These are phyloP conservation scores for Aspergillus taichungensis DNA, from an alignment of 495 filamentous ascomycete genomes.

Conservation along the genomic window DNA sequence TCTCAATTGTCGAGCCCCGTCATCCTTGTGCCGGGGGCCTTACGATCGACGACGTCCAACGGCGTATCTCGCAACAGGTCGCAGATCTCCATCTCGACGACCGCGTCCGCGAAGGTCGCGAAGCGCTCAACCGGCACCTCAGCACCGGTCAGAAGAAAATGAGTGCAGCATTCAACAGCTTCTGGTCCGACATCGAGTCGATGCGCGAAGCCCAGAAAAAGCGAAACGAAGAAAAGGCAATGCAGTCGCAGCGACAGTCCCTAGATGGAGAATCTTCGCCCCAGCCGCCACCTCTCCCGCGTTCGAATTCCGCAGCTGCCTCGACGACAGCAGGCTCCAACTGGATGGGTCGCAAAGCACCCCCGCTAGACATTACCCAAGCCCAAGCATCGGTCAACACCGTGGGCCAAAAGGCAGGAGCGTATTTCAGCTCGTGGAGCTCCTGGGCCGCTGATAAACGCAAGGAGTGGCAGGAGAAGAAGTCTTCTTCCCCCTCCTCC, in stretches of 20 bases:
- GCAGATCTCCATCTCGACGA: slow-evolving; percentile 86
- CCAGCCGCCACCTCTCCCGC: slow-evolving; percentile 14
- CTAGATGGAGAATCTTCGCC: slow-evolving; percentile 21
- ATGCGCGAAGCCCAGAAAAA: slow-evolving; percentile 75
- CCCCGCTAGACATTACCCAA: slow-evolving; percentile 48
- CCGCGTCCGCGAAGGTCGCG: slow-evolving; percentile 63
- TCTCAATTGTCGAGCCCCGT: slow-evolving; percentile 84
- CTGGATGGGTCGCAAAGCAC: slow-evolving; percentile 29
- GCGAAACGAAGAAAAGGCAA: slow-evolving; percentile 48
- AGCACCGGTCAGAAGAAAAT: slow-evolving; percentile 81
- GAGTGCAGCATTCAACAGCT: slow-evolving; percentile 68
- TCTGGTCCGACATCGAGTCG: slow-evolving; percentile 83
- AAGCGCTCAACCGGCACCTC: slow-evolving; percentile 69
- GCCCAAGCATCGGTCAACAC: slow-evolving; percentile 60
- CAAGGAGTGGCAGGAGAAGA: slow-evolving; percentile 48
- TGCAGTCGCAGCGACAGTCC: slow-evolving; percentile 27
- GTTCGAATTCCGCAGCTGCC: slow-evolving; percentile 11
- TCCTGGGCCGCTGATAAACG: slow-evolving; percentile 87
- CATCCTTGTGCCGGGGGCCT: slow-evolving; percentile 94
- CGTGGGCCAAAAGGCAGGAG: slow-evolving; percentile 65
- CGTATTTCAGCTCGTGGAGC: slow-evolving; percentile 93
- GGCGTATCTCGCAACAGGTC: slow-evolving; percentile 79
- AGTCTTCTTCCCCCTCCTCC: slow-evolving; percentile 18
- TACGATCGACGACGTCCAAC: slow-evolving; percentile 89
- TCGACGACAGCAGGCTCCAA: slow-evolving; percentile 3